Base-by-base conservation (phyloP, 2,329 filamentous ascomycete genomes). In the Clonostachys chloroleuca region DNA sequence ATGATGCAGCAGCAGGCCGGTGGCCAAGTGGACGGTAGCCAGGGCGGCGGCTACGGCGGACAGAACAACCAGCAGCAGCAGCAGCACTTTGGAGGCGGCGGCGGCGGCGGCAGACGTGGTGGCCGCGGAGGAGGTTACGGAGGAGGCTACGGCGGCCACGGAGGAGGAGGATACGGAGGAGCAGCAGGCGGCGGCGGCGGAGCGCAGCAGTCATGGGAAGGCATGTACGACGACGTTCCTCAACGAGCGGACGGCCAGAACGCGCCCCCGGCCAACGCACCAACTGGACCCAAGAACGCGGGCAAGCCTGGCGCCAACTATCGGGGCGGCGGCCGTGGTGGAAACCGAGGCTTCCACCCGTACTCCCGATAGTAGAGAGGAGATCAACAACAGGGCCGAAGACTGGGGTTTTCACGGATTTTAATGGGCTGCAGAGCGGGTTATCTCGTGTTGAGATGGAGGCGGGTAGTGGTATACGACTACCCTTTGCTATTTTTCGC, bases 211-310 rank as follows among this genome's bases (percentile, higher is more conserved):
- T 92, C 86, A 39, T 96, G 92, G 91, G 92, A 97, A 65, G 92
- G 92, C 59, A 96, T 96, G 91, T 97, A 96, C 65, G 92, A 97
- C 63, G 92, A 96, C 63, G 89, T 92, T 3, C 92, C 91, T 14
- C 89, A 92, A 62, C 89, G 89, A 6, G 84, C 85, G 56, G 79
- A 84, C 55, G 74, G 69, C 56, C 66, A 67, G 48, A 77, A 80
- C 51, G 69, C 68, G 18, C 69, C 70, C 20, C 78, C 79, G 3
- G 72, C 67, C 47, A 81, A 80, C 53, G 82, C 94, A 6, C 94
- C 94, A 0, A 99, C 94, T 0, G 94, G 94, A 0, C 94, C 94
- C 5, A 95, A 95, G 77, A 99, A 97, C 59, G 90, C 92, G 1
- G 92, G 92, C 24, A 87, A 86, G 61, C 90, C 92, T 2, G 91